Evolutionary conservation across 1,284 basidiomycete genomes (phyloP).

Genomic region (Cutaneotrichosporon sp.): DNA sequence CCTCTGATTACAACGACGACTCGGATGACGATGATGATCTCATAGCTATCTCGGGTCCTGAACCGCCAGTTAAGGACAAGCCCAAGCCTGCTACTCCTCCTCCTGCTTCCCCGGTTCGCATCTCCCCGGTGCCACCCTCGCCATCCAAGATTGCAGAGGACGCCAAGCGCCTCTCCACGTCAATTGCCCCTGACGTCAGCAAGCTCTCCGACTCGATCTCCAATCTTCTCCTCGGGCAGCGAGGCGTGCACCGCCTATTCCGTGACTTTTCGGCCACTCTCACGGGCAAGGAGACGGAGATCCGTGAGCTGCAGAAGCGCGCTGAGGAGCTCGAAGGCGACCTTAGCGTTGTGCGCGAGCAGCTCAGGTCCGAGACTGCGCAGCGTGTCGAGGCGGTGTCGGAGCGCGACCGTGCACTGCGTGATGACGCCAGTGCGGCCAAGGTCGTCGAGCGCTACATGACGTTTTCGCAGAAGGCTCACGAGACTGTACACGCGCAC

Average conservation of each 20-base stretch:
- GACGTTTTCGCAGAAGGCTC: constrained; percentile 81
- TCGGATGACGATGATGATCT: constrained; percentile 13
- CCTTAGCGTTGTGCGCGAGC: constrained; percentile 57
- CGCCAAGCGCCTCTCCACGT: background rate
- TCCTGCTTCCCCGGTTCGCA: background rate
- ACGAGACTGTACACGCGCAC: constrained; percentile 66
- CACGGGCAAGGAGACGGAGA: constrained; percentile 50
- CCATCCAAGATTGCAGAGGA: constrained; percentile 11
- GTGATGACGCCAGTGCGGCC: constrained; percentile 74
- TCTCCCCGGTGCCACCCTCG: background rate
- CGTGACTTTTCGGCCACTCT: constrained; percentile 46
- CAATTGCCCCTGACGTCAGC: constrained; percentile 5
- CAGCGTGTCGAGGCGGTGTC: constrained; percentile 58
- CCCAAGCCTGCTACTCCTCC: background rate
- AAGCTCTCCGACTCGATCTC: constrained; percentile 42
- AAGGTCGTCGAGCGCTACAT: constrained; percentile 86
- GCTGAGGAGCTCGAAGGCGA: constrained; percentile 72
- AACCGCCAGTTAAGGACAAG: background rate
- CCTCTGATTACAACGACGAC: constrained; percentile 4
- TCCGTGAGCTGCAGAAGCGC: constrained; percentile 75
- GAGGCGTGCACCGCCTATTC: constrained; percentile 50
- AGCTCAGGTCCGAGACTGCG: constrained; percentile 67
- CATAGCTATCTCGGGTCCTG: constrained; percentile 4
- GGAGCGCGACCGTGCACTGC: constrained; percentile 61
- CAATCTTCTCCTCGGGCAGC: constrained; percentile 49